Base-by-base conservation (phyloP, 1,284 basidiomycete species). In the Mycosarcoma maydis region DNA sequence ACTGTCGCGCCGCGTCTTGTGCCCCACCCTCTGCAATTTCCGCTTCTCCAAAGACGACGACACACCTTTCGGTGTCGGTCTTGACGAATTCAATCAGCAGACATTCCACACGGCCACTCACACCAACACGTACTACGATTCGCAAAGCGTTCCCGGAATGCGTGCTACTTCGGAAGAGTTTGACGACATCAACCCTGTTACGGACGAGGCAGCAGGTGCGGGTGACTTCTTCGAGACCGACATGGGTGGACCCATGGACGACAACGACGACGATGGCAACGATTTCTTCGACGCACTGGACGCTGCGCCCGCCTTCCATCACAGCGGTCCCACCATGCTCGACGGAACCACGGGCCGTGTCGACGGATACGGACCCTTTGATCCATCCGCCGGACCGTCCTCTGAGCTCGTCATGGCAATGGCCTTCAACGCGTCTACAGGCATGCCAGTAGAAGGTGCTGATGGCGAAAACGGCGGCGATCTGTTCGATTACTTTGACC, bases 401-500 rank as follows among this genome's bases (percentile, higher is more conserved):
- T 85, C 88, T 4, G 90, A 92, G 74, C 84, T 94, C 26, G 87
- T 94, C 49, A 87, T 96, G 86, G 90, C 91, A 0, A 90, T 95
- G 87, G 88, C 88, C 9, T 88, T 69, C 59, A 69, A 69, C 36
- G 45, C 59, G 9, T 59, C 60, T 16, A 54, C 54, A 16, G 65
- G 59, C 3, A 46, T 48, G 37, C 59, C 52, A 4, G 24, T 49
- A 23, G 70, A 72, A 20, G 60, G 54, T 17, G 57, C 57, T 9
- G 69, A 67, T 17, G 71, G 54, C 26, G 71, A 69, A 29, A 64
- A 65, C 20, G 65, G 44, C 37, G 45, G 60, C 34, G 66, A 61
- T 22, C 59, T 80, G 7, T 89, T 98, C 84, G 92, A 95, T 77
- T 97, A 96, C 83, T 97, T 98, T 81, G 94, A 98, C 82, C 87